Base-by-base conservation (phyloP, 2,329 filamentous ascomycete genomes). In the Aspergillus amoenus region DNA sequence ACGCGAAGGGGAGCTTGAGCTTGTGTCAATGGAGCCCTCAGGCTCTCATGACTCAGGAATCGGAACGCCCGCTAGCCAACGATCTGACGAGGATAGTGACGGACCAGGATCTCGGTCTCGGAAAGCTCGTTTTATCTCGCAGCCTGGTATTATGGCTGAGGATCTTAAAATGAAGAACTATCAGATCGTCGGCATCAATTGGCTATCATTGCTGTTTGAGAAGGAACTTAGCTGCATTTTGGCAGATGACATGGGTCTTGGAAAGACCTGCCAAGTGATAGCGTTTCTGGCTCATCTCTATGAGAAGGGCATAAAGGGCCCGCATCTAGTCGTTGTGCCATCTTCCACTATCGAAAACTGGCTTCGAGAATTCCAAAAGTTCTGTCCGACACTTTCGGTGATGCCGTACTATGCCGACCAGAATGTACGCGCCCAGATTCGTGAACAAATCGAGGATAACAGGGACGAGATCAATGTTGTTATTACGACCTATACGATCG, bases 181-280 rank as follows among this genome's bases (percentile, higher is more conserved):
- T 68, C 94, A 99, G 71, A 78, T 97, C 18, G 91, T 96, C 30
- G 94, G 94, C 4, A 82, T 99, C 51, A 97, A 97, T 70, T 99
- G 94, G 94, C 83, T 99, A 68, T 86, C 88, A 55, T 77, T 97
- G 45, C 82, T 99, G 13, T 96, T 91, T 76, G 82, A 87, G 52
- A 87, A 90, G 57, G 82, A 87, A 27, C 83, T 95, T 51, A 93
- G 91, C 45, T 93, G 92, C 61, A 97, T 99, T 56, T 80, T 99
- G 17, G 94, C 94, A 2, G 94, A 99, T 70, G 94, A 99, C 70
- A 99, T 99, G 94, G 94, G 80, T 45, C 79, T 93, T 41, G 94
- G 94, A 45, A 99, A 99, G 80, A 99, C 94, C 0, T 97, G 92
- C 66, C 93, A 99, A 69, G 91, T 97, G 60, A 96, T 99, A 64